Evolutionary conservation across 2,329 filamentous ascomycete genomes (phyloP).

Genomic region (Pseudogymnoascus sp.): DNA sequence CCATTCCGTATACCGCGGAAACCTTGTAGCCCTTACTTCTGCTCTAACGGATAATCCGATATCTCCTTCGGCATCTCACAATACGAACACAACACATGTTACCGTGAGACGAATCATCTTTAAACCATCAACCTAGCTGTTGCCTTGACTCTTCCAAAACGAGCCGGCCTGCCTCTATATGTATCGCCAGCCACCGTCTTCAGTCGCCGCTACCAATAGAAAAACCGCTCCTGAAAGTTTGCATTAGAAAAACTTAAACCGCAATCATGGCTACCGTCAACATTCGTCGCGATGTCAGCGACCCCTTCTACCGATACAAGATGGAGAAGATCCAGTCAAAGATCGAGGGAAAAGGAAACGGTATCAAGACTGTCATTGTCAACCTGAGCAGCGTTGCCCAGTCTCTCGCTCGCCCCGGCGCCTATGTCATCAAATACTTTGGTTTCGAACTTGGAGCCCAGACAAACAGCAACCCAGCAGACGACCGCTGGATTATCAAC

Average conservation of each 20-base stretch:
- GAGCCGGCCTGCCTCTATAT: constrained; percentile 4
- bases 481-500: constrained; percentile 99
- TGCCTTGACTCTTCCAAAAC: neutral
- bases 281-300: constrained; percentile 94
- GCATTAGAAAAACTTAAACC: constrained; percentile 21
- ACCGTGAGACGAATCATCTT: constrained; percentile 3
- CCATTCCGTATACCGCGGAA: constrained; percentile 93
- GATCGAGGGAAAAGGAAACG: constrained; percentile 99
- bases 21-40: constrained; percentile 82
- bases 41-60: constrained; percentile 77
- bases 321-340: constrained; percentile 99
- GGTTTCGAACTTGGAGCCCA: constrained; percentile 97
- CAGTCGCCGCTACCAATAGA: neutral
- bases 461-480: constrained; percentile 93
- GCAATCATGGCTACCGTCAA: constrained; percentile 94
- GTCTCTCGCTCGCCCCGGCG: constrained; percentile 82
- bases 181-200: neutral
- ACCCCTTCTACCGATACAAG: constrained; percentile 99
- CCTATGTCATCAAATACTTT: constrained; percentile 99
- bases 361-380: constrained; percentile 98
- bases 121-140: constrained; percentile 1
- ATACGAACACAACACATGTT: constrained; percentile 1
- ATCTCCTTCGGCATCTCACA: constrained; percentile 13
- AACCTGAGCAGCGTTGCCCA: constrained; percentile 90
- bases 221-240: neutral